Conservation (phyloP, 495 filamentous ascomycete genomes). For the Aspergillus saccharolyticus region DNA sequence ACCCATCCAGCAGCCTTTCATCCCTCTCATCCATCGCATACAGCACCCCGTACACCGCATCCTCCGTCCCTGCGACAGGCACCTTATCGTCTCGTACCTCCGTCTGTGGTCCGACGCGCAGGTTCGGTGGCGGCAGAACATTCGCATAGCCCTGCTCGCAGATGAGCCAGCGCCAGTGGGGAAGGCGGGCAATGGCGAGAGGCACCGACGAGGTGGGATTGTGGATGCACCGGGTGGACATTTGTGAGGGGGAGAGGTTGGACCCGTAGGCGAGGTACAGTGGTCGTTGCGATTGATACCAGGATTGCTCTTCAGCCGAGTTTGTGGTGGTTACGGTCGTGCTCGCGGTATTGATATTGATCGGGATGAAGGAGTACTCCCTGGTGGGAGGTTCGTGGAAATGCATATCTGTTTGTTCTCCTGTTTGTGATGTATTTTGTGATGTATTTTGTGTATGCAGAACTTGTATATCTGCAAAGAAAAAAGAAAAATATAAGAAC, state of each 20-base stretch:
- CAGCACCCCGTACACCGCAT: slow-evolving; percentile 54
- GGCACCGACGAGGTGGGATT: slow-evolving; percentile 48
- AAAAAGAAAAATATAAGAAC: no score
- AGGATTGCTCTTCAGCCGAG: neutral
- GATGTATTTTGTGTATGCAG: neutral
- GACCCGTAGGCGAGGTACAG: slow-evolving; percentile 72
- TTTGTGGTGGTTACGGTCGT: neutral
- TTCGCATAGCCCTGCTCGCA: slow-evolving; percentile 67
- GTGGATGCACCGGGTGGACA: slow-evolving; percentile 55
- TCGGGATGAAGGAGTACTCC: slow-evolving; percentile 5
- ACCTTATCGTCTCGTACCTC: slow-evolving; percentile 9
- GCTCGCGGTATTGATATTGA: slow-evolving; percentile 8
- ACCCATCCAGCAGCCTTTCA: slow-evolving; percentile 37
- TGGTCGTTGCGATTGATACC: neutral
- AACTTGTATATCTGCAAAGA: neutral
- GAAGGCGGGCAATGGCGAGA: slow-evolving; percentile 41
- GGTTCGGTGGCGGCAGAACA: slow-evolving; percentile 40
- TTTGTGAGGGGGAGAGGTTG: slow-evolving; percentile 65
- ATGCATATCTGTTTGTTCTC: slow-evolving; percentile 7
- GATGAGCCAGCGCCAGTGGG: slow-evolving; percentile 60
- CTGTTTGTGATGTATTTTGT: neutral
- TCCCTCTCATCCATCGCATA: slow-evolving; percentile 47
- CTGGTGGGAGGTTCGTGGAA: slow-evolving; percentile 1
- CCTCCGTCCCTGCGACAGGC: slow-evolving; percentile 21
- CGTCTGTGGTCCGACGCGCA: slow-evolving; percentile 26